These are phyloP conservation scores for Annulohypoxylon bovei DNA, from an alignment of 495 filamentous ascomycete species.

Conservation along the genomic window DNA sequence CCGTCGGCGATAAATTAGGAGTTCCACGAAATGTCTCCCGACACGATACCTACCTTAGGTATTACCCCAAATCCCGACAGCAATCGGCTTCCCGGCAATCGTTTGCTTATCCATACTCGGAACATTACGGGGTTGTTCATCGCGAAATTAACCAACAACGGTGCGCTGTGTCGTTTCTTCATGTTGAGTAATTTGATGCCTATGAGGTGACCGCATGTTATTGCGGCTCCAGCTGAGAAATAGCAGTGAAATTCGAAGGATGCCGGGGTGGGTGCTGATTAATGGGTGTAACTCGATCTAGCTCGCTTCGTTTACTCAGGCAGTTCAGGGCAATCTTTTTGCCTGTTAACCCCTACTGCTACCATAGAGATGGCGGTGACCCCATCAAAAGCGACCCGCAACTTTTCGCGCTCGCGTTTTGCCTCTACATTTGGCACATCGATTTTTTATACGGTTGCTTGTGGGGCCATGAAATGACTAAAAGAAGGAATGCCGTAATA, in stretches of 20 bases:
- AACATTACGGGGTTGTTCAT: neutral
- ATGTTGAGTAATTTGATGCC: neutral
- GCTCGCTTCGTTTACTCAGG: neutral
- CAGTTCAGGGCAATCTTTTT: constrained; percentile 21
- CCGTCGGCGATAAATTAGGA: neutral
- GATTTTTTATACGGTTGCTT: neutral
- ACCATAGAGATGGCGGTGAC: neutral
- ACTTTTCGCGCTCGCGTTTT: constrained; percentile 25
- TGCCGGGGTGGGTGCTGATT: neutral
- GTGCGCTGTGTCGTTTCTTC: neutral
- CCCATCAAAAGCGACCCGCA: neutral
- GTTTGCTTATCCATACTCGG: neutral
- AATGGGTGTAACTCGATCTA: neutral
- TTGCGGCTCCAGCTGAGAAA: neutral
- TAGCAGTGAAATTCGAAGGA: neutral
- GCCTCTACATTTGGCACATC: constrained; percentile 7
- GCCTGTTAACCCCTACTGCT: constrained; percentile 13
- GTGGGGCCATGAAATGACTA: constrained; percentile 22
- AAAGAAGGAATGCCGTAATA: neutral
- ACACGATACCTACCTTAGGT: neutral
- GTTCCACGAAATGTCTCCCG: neutral
- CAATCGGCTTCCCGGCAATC: neutral
- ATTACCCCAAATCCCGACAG: neutral
- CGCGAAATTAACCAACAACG: neutral
- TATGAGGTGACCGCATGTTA: neutral